Evolutionary conservation across 768 basidiomycete genomes (phyloP).

Genomic region (Suillus americanus): DNA sequence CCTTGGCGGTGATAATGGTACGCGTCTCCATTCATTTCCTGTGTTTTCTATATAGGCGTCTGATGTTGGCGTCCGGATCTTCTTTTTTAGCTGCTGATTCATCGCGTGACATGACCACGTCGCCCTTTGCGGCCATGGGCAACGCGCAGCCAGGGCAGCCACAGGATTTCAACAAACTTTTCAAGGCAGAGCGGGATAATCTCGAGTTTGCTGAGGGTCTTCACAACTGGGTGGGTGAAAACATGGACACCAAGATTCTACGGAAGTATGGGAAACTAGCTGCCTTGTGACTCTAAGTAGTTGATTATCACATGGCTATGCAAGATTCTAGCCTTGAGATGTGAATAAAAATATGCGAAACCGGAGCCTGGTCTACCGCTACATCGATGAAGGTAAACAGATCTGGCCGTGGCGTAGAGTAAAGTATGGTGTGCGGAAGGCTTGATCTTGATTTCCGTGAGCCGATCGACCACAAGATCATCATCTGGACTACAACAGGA

Average conservation of each 20-base stretch:
- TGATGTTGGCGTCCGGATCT: slow-evolving; percentile 16
- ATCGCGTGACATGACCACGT: slow-evolving; percentile 68
- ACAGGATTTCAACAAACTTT: slow-evolving; percentile 87
- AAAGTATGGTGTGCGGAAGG: slow-evolving; percentile 8
- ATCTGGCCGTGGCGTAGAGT: slow-evolving; percentile 19
- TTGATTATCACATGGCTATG: slow-evolving; percentile 12
- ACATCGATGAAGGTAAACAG: slow-evolving; percentile 28
- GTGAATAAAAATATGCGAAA: slow-evolving; percentile 18
- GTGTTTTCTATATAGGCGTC: slow-evolving; percentile 7
- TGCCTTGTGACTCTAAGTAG: slow-evolving; percentile 33
- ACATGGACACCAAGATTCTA: slow-evolving; percentile 77
- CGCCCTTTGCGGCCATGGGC: slow-evolving; percentile 61
- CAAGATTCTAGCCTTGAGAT: slow-evolving; percentile 11
- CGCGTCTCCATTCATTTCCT: slow-evolving; percentile 27
- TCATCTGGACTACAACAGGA: slow-evolving; percentile 5
- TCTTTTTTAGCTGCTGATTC: slow-evolving; percentile 68
- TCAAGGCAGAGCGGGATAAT: slow-evolving; percentile 90
- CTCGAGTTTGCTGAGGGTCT: slow-evolving; percentile 87
- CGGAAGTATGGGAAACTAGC: slow-evolving; percentile 72
- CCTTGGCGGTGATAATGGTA: slow-evolving; percentile 87
- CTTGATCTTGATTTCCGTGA: slow-evolving; percentile 7
- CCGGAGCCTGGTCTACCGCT: slow-evolving; percentile 20
- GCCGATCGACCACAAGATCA: neutral
- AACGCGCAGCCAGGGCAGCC: slow-evolving; percentile 51
- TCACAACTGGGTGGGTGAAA: slow-evolving; percentile 81